A percentile compares a stretch with the other conserved stretches of the same genome.
Conservation (phyloP, 2,329 filamentous ascomycete species). For the Fusarium proliferatum region DNA sequence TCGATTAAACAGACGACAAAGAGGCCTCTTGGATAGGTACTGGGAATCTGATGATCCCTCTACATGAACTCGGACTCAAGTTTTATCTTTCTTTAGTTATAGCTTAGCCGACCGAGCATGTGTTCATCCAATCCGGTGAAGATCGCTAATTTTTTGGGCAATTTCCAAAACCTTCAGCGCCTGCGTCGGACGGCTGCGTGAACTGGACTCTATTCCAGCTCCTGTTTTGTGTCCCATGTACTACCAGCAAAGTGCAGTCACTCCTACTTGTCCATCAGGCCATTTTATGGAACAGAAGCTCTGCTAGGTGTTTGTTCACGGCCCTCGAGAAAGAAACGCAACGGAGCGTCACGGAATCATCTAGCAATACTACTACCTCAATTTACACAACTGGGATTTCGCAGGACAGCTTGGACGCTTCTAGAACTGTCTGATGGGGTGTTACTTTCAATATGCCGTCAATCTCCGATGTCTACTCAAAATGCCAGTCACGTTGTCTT, state of each 20-base stretch:
- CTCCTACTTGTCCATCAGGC: background rate
- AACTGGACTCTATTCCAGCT: background rate
- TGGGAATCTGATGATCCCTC: accelerated
- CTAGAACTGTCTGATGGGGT: too few relatives aligned
- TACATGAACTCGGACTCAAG: accelerated
- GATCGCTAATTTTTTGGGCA: accelerated
- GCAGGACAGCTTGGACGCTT: too few relatives aligned
- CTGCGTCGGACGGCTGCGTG: accelerated
- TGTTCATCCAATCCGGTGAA: background rate
- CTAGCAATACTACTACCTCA: too few relatives aligned
- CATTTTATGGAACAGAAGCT: too few relatives aligned
- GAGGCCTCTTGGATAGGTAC: too few relatives aligned
- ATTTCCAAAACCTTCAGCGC: too few relatives aligned
- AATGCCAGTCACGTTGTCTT: background rate
- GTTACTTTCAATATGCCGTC: too few relatives aligned
- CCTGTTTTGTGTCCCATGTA: background rate
- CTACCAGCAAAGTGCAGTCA: background rate
- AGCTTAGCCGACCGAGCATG: accelerated
- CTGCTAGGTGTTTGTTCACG: too few relatives aligned
- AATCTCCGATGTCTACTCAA: accelerated
- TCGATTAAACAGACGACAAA: accelerated
- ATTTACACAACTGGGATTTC: too few relatives aligned
- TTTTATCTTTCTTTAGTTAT: accelerated
- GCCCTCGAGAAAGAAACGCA: too few relatives aligned
- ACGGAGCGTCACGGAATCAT: too few relatives aligned